A percentile compares a stretch with the other conserved stretches of the same genome.
These are phyloP conservation scores for Agaricales sp. DNA, from an alignment of 1,284 basidiomycete genomes.

Conservation along the genomic window DNA sequence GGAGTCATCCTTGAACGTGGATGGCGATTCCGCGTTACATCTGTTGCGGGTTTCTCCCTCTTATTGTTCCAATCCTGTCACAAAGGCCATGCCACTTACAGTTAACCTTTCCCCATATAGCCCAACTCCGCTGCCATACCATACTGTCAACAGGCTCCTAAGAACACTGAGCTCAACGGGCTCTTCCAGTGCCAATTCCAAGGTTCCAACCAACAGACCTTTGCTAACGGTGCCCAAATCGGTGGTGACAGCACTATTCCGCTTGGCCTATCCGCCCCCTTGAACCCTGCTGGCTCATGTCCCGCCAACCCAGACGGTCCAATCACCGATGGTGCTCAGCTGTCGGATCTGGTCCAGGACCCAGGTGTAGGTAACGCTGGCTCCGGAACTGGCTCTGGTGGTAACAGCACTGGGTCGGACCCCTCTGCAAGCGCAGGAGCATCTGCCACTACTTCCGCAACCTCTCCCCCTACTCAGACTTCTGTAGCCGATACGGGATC, in stretches of 20 bases:
- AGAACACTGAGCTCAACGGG: slow-evolving; percentile 29
- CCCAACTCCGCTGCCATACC: slow-evolving; percentile 25
- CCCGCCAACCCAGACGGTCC: slow-evolving; percentile 27
- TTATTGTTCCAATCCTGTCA: too few relatives aligned
- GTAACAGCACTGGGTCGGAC: too few relatives aligned
- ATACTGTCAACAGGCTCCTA: slow-evolving; percentile 29
- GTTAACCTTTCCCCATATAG: too few relatives aligned
- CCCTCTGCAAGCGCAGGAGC: background rate
- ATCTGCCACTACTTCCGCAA: too few relatives aligned
- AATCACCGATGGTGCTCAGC: slow-evolving; percentile 17
- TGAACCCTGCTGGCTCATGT: slow-evolving; percentile 29
- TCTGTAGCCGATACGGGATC: too few relatives aligned
- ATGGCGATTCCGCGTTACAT: too few relatives aligned
- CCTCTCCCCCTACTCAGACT: too few relatives aligned
- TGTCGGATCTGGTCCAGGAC: slow-evolving; percentile 6
- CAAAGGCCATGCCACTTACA: too few relatives aligned
- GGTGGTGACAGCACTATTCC: slow-evolving; percentile 25
- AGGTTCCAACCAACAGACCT: slow-evolving; percentile 21
- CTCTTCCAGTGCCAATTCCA: slow-evolving; percentile 33
- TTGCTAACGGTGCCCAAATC: slow-evolving; percentile 18
- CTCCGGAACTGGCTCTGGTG: too few relatives aligned
- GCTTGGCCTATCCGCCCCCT: slow-evolving; percentile 19
- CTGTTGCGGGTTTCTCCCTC: too few relatives aligned
- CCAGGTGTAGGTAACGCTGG: background rate
- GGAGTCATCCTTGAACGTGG: too few relatives aligned